Conservation (phyloP, 2,329 filamentous ascomycete species). For the Beauveria brongniartii region DNA sequence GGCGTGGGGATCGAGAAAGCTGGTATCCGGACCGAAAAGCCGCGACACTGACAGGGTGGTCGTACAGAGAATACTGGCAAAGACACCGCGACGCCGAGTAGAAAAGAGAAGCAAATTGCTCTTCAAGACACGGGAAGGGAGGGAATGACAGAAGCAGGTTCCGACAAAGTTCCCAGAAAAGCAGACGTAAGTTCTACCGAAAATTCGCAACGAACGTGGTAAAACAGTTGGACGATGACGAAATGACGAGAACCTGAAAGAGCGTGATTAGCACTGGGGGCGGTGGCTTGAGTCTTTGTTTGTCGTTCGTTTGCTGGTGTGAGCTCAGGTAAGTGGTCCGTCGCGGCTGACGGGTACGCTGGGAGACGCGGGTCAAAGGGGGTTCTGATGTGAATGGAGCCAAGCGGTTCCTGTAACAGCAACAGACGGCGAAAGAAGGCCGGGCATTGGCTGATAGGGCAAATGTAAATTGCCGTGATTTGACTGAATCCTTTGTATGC, state of each 20-base stretch:
- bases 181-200: constrained; percentile 28
- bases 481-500: neutral
- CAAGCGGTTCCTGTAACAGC: neutral
- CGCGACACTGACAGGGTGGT: constrained; percentile 9
- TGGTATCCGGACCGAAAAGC: constrained; percentile 11
- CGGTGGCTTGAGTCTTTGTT: neutral
- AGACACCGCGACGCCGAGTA: constrained; percentile 11
- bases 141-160: constrained; percentile 20
- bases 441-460: neutral
- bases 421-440: neutral
- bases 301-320: constrained; percentile 9
- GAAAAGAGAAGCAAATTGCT: constrained; percentile 10
- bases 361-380: constrained; percentile 1
- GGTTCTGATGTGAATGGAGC: neutral
- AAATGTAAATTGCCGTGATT: neutral
- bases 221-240: constrained; percentile 30
- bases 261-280: constrained; percentile 16
- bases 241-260: constrained; percentile 34
- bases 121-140: constrained; percentile 13
- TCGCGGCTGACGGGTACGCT: constrained; percentile 9
- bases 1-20: constrained; percentile 1
- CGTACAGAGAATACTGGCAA: constrained; percentile 10
- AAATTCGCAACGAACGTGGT: constrained; percentile 33
- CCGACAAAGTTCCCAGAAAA: constrained; percentile 19
- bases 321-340: neutral